phyloP scores from a whole-genome alignment of 2,329 filamentous ascomycete species.

The Calycina herbarum region DNA sequence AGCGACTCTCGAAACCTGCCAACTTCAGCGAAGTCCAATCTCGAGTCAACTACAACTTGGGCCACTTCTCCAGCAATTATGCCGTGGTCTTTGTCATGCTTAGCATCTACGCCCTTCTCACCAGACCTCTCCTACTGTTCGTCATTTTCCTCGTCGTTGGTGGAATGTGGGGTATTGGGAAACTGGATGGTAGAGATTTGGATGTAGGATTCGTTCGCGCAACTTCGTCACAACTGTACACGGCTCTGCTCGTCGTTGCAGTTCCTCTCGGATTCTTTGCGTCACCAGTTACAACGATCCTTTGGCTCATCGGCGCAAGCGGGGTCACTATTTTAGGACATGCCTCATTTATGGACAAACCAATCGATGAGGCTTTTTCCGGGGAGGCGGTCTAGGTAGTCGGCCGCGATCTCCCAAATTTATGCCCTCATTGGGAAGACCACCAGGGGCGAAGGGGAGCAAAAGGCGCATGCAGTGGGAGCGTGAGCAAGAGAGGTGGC shows the following conservation, averaged over 20 bases:
- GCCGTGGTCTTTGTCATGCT: conserved; percentile 91
- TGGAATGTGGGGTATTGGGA: conserved; percentile 89
- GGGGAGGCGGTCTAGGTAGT: conserved; percentile 99
- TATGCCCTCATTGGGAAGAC: conserved; percentile 99
- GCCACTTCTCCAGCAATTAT: conserved; percentile 99
- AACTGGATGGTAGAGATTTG: conserved; percentile 84
- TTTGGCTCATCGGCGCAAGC: conserved; percentile 95
- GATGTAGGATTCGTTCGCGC: conserved; percentile 80
- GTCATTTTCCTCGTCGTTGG: conserved; percentile 85
- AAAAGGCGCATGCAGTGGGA: conserved; percentile 55
- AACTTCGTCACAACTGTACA: conserved; percentile 92
- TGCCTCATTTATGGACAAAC: conserved; percentile 94
- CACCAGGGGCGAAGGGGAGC: conserved; percentile 83
- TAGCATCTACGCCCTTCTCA: conserved; percentile 90
- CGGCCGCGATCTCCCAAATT: conserved; percentile 97
- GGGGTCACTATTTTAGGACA: conserved; percentile 94
- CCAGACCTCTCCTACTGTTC: conserved; percentile 83
- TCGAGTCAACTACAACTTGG: conserved; percentile 94
- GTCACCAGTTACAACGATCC: conserved; percentile 78
- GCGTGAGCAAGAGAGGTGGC: conserved; percentile 51
- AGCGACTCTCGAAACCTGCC: conserved; percentile 89
- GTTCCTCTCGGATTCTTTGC: conserved; percentile 84
- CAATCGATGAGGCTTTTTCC: conserved; percentile 99
- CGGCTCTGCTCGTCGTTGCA: conserved; percentile 76
- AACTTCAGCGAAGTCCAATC: conserved; percentile 90